Conservation (phyloP, 2,329 filamentous ascomycete genomes). For the Zasmidium citrigriseum region DNA sequence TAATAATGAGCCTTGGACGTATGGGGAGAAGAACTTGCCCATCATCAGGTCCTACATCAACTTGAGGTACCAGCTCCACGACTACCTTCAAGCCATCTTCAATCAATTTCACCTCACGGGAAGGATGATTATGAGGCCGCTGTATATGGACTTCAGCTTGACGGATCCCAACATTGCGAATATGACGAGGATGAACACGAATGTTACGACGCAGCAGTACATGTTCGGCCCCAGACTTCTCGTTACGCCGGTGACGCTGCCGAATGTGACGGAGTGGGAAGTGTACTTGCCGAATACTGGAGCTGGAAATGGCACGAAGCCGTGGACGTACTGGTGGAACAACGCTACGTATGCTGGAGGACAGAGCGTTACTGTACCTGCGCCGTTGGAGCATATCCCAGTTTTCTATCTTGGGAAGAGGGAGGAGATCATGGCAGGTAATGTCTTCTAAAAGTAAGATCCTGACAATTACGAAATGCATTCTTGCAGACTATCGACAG, state of each 20-base stretch:
- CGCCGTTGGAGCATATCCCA: slow-evolving; percentile 34
- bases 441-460: slow-evolving; percentile 32
- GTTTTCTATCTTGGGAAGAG: slow-evolving; percentile 31
- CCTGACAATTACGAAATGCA: too few species aligned
- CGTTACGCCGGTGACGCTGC: slow-evolving; percentile 38
- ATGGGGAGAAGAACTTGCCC: slow-evolving; percentile 31
- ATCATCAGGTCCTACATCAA: slow-evolving; percentile 34
- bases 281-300: slow-evolving; percentile 39
- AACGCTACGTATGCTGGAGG: slow-evolving; percentile 42
- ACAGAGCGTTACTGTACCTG: slow-evolving; percentile 32
- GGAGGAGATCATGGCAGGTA: slow-evolving; percentile 26
- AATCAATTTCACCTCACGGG: slow-evolving; percentile 36
- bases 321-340: slow-evolving; percentile 46
- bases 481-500: too few species aligned
- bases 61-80: slow-evolving; percentile 29
- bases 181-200: slow-evolving; percentile 33
- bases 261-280: slow-evolving; percentile 39
- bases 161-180: slow-evolving; percentile 30
- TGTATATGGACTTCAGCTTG: slow-evolving; percentile 42
- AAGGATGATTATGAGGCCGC: slow-evolving; percentile 40
- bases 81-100: slow-evolving; percentile 38
- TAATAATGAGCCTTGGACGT: slow-evolving; percentile 37
- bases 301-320: slow-evolving; percentile 24
- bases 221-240: slow-evolving; percentile 42
- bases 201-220: slow-evolving; percentile 41